Evolutionary conservation across 495 filamentous ascomycete species (phyloP).

Genomic region (Endocarpon pusillum): DNA sequence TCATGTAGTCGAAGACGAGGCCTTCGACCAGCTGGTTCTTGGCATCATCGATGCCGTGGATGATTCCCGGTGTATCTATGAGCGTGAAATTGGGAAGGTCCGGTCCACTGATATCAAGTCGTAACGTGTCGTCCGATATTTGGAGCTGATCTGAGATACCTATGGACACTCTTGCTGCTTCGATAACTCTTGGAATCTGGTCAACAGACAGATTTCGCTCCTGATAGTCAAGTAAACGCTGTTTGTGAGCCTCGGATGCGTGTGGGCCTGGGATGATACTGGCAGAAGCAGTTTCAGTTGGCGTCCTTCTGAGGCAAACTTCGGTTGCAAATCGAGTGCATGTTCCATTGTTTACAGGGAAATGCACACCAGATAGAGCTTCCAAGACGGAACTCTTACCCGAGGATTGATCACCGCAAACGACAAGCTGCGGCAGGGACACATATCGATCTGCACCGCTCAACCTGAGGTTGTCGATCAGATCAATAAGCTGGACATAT

Average conservation of each 20-base stretch:
- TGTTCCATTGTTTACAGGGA: slow-evolving; percentile 20
- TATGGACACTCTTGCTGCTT: slow-evolving; percentile 32
- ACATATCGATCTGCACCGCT: slow-evolving; percentile 38
- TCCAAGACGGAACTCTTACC: slow-evolving; percentile 34
- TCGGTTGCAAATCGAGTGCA: slow-evolving; percentile 23
- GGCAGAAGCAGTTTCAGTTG: slow-evolving; percentile 17
- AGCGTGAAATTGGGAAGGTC: slow-evolving; percentile 42
- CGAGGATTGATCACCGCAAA: slow-evolving; percentile 39
- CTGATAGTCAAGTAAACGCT: too few relatives aligned
- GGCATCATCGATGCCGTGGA: slow-evolving; percentile 26
- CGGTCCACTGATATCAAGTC: slow-evolving; percentile 45
- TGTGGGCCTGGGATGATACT: slow-evolving; percentile 27
- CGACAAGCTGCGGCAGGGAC: slow-evolving; percentile 46
- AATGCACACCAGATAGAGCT: slow-evolving; percentile 22
- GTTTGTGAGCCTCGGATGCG: slow-evolving; percentile 4
- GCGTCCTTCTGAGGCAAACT: slow-evolving; percentile 5
- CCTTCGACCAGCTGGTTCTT: slow-evolving; percentile 16
- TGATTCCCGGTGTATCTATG: slow-evolving; percentile 50
- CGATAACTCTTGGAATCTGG: slow-evolving; percentile 26
- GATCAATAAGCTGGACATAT: too few relatives aligned
- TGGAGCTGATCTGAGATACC: slow-evolving; percentile 18
- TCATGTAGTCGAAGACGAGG: slow-evolving; percentile 18
- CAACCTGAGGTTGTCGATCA: slow-evolving; percentile 34
- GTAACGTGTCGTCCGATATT: slow-evolving; percentile 45
- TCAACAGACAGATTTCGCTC: slow-evolving; percentile 9